Evolutionary conservation across 768 basidiomycete genomes (phyloP), one percentile per base, ranked within the genome.

Genomic region (Agrocybe praecox): DNA sequence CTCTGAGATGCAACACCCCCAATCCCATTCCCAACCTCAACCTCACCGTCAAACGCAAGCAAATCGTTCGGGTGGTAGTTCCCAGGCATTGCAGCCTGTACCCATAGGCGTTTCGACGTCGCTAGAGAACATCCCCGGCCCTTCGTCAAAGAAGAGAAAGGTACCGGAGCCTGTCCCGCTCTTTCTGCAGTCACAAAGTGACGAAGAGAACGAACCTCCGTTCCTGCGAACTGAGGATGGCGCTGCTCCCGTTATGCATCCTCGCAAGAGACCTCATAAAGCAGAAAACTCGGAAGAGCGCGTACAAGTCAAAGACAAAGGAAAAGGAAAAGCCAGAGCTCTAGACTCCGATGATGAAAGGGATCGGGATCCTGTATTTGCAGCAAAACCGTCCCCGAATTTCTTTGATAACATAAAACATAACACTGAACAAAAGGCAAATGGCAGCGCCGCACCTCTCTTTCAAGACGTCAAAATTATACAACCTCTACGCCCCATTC

Each of bases 131-230:
- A 55, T 59, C 29, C 49, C 47, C 26, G 61, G 62, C 45, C 57
- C 52, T 22, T 33, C 48, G 12, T 43, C 59, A 48, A n/a, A 42
- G 33, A 45, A 47, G 45, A 47, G 42, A 19, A 56, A 59, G 19
- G 53, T n/a, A 6, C 15, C 21, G n/a, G 26, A 33, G 22, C 2
- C 47, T 24, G 18, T 42, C 1, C 75, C 74, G 3, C 60, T 77
- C 6, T 79, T 79, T 51, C 57, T 74, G 40, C 40, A 44, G 40
- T 49, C 63, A 62, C 11, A 46, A 24, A 70, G 76, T 22, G 75
- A 76, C 29, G 69, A 69, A 46, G 79, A 79, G 51, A 72, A 78
- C 7, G 67, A 67, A 21, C 72, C 72, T 59, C 51, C 56, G 59
- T 18, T 45, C 23, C n/a, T 49, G 1, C 36, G 36, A 52, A 36